Conservation (phyloP, 2,329 filamentous ascomycete genomes). For the Zalaria obscura region DNA sequence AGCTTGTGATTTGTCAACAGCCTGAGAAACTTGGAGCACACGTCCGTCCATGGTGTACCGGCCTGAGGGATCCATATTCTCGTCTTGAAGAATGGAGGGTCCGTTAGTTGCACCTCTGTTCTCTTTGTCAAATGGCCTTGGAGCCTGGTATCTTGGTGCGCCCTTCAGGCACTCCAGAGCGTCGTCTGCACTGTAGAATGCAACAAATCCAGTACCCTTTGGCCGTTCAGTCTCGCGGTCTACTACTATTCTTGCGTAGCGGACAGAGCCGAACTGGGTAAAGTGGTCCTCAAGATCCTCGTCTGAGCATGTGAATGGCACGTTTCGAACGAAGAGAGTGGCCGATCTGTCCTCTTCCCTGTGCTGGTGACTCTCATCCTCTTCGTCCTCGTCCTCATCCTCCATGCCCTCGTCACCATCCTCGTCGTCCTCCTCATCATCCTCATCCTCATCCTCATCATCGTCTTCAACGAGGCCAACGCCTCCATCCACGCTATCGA, state of each 20-base stretch:
- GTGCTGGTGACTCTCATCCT: conserved; percentile 25
- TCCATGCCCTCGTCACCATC: conserved; percentile 29
- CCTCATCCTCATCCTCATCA: conserved; percentile 27
- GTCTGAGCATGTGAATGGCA: conserved; percentile 80
- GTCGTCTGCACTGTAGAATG: conserved; percentile 68
- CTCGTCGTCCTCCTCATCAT: conserved; percentile 24
- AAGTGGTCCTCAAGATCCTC: conserved; percentile 77
- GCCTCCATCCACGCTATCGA: conserved; percentile 22
- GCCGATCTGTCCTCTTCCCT: conserved; percentile 48
- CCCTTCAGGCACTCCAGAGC: conserved; percentile 61
- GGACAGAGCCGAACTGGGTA: conserved; percentile 68
- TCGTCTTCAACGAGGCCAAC: conserved; percentile 21
- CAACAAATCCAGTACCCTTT: conserved; percentile 87
- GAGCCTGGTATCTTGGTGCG: conserved; percentile 46
- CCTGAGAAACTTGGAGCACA: conserved; percentile 68
- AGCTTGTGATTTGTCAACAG: conserved; percentile 74
- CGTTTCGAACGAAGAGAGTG: conserved; percentile 84
- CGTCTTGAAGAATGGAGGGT: conserved; percentile 78
- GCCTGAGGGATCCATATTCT: conserved; percentile 65
- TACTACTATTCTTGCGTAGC: conserved; percentile 84
- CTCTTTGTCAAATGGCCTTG: conserved; percentile 14
- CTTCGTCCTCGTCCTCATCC: conserved; percentile 26
- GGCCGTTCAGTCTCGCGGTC: conserved; percentile 75
- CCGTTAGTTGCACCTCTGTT: conserved; percentile 30
- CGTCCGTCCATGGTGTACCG: conserved; percentile 84